A percentile compares a stretch with the other conserved stretches of the same genome.
These are phyloP conservation scores for Amanita rubescens DNA, from an alignment of 768 basidiomycete species.

Conservation along the genomic window DNA sequence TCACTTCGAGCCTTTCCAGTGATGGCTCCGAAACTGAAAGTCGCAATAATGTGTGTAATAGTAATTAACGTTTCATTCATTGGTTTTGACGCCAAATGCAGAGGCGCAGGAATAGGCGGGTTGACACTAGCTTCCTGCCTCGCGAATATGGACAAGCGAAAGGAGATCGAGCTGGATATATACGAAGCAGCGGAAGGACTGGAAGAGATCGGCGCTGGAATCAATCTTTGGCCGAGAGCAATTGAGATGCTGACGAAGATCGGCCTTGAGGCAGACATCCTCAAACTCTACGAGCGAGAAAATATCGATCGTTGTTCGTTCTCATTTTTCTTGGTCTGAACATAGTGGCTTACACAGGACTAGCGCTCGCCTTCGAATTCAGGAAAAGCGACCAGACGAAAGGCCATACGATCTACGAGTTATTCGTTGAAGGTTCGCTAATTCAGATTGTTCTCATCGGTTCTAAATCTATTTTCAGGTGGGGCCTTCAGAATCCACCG, in stretches of 20 bases:
- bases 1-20: no score
- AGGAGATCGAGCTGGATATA: constrained; percentile 48
- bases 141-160: constrained; percentile 37
- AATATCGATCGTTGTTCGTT: not conserved
- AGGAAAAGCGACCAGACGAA: constrained; percentile 54
- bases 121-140: no score
- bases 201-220: constrained; percentile 54
- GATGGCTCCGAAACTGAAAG: no score
- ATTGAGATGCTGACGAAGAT: constrained; percentile 20
- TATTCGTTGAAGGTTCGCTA: constrained; percentile 47
- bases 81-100: no score
- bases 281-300: constrained; percentile 17
- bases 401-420: constrained; percentile 43
- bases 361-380: constrained; percentile 47
- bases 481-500: constrained; percentile 51
- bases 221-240: constrained; percentile 45
- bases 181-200: constrained; percentile 46
- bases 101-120: no score
- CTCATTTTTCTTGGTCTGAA: not conserved
- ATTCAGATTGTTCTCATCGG: not conserved
- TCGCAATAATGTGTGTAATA: no score
- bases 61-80: no score
- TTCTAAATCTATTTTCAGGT: constrained; percentile 26
- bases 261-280: constrained; percentile 39
- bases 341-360: not conserved